Conservation (phyloP, 768 basidiomycete species). For the Pisolithus albus region DNA sequence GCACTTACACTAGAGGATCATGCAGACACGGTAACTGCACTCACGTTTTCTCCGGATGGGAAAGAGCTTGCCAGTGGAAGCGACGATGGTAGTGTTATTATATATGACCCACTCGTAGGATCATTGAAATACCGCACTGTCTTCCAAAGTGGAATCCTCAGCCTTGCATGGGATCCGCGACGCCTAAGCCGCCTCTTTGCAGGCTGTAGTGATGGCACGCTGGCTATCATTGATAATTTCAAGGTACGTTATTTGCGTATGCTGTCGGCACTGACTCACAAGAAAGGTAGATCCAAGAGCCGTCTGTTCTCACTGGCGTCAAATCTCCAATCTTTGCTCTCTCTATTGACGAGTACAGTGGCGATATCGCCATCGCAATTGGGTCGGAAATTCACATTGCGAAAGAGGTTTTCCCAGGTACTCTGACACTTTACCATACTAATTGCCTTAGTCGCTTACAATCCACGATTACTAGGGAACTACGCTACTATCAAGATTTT, state of each 20-base stretch:
- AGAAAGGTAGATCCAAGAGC: constrained; percentile 1
- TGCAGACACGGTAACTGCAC: not conserved
- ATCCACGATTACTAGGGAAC: not conserved
- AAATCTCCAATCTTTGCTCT: constrained; percentile 1
- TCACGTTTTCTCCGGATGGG: constrained; percentile 1
- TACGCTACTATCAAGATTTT: constrained; percentile 2
- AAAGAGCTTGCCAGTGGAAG: constrained; percentile 1
- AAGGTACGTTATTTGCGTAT: not conserved
- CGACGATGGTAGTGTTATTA: not conserved
- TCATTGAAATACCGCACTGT: not conserved
- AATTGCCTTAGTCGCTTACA: not conserved
- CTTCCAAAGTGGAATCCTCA: not conserved
- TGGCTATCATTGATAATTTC: constrained; percentile 1
- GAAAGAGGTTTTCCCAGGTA: not conserved
- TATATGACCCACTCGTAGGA: constrained; percentile 2
- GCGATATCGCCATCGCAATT: not conserved
- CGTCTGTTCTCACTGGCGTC: constrained; percentile 1
- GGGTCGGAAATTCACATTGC: constrained; percentile 3
- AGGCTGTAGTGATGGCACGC: constrained; percentile 3
- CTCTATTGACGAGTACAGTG: not conserved
- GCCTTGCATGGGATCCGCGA: constrained; percentile 1
- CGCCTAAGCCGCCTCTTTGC: not conserved
- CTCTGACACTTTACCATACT: not conserved
- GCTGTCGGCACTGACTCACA: not conserved
- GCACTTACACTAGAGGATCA: not conserved